Evolutionary conservation across 2,329 filamentous ascomycete genomes (phyloP), one percentile per base, ranked within the genome.

Genomic region (Sporothrix pseudoabietina): DNA sequence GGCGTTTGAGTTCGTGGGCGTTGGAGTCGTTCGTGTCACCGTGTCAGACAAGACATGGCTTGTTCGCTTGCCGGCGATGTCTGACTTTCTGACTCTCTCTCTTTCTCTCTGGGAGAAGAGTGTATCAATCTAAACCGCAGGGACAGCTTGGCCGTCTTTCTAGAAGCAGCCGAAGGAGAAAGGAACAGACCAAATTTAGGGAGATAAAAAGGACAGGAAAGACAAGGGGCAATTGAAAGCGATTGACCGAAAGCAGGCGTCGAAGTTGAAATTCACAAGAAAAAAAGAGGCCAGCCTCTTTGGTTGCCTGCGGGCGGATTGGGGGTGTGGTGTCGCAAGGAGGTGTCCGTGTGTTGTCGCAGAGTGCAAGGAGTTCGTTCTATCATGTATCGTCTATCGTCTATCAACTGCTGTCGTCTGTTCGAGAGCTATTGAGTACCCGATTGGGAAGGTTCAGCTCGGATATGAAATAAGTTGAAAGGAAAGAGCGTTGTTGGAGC

Each of bases 351-450:
- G 61, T 47, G 61, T 65, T 1, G 59, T 12, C n/a, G 59, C 8
- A 30, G 22, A 12, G 32, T 22, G 44, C 9, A 65, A 47, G 12
- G 47, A 47, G 22, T 66, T 16, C 5, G n/a, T 71, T 69, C 3
- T 57, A 14, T 55, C 32, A 22, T 3, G 22, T 26, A 10, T 52
- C 22, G 22, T 30, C 26, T 26, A 10, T 52, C 22, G 22, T 30
- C 16, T 14, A n/a, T 35, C 30, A 16, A n/a, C 30, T 57, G 47
- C 41, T 39, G 8, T 54, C 35, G 14, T 69, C n/a, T 19, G 5
- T 19, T 47, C n/a, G 41, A 44, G 59, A 32, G 69, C 74, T 76
- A 76, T 76, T 76, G 72, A 75, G 70, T 71, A 72, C 75, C 73
- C 52, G 49, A 74, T 75, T 61, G 35, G 75, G 75, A 73, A 69